Evolutionary conservation across 1,284 basidiomycete species (phyloP), one percentile per base, ranked within the genome.

Genomic region (Trichosporon faecale): DNA sequence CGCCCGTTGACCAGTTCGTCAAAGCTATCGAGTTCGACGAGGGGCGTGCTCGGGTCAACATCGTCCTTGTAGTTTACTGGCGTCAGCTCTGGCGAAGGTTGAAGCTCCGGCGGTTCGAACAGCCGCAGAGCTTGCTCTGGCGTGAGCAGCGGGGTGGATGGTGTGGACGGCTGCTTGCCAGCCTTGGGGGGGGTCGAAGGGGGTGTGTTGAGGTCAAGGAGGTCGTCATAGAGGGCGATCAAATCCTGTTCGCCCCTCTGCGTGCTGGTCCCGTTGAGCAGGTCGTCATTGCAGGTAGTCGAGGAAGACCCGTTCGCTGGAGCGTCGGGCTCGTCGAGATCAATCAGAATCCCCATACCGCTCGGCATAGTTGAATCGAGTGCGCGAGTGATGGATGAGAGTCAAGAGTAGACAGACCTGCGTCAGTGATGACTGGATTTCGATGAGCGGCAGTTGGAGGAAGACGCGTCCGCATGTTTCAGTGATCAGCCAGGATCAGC

Each of bases 171-270:
- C 9, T 33, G 27, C 29, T 31, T 61, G 8, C 16, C 29, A 6
- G 2, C 12, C 16, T 6, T 6, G 1, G 18, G 29, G 33, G 27
- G 57, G 8, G 16, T 61, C 18, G 18, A n/a, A 12, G 57, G 57
- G 29, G 57, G 29, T 29, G 57, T 33, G 57, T 61, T 14, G 29
- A 61, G 18, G 27, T 61, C 57, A 2, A 61, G 29, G 27, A 61
- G 57, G 57, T 61, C 57, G 29, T 61, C 57, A 27, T 33, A 31
- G 21, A 61, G 29, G 27, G 33, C 57, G 29, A 61, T 61, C 57
- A 61, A 33, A 33, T 61, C 57, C 14, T 31, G 27, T 33, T 61
- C 57, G 29, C 29, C 29, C 57, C 57, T 61, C 18, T 29, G 18
- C 16, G 16, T 7, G 18, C 14, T 27, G 2, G 57, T 18, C 3